A percentile compares a stretch with the other conserved stretches of the same genome.
Evolutionary conservation across 495 filamentous ascomycete genomes (phyloP).

Genomic region (Hypoxylon intermedium): DNA sequence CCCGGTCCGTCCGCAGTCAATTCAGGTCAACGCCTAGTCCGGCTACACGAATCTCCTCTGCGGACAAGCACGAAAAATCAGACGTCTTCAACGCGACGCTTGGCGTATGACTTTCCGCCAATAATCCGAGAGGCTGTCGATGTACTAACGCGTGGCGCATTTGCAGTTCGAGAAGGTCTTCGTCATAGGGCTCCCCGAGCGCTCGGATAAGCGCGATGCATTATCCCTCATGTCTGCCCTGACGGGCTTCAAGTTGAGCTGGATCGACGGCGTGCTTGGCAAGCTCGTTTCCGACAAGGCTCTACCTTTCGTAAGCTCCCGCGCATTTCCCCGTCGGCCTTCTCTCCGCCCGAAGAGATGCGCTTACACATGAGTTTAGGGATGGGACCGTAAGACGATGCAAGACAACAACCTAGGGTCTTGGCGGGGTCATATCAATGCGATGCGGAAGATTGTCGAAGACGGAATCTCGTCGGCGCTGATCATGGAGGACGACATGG

Average conservation of each 20-base stretch:
- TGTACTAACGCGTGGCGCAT: neutral
- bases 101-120: constrained; percentile 13
- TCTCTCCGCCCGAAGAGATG: neutral
- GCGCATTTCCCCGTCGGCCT: neutral
- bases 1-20: constrained; percentile 14
- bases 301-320: constrained; percentile 23
- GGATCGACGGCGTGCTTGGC: constrained; percentile 45
- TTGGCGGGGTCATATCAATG: constrained; percentile 36
- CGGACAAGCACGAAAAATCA: constrained; percentile 13
- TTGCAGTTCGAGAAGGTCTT: constrained; percentile 43
- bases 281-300: constrained; percentile 43
- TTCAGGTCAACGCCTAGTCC: constrained; percentile 9
- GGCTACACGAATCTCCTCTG: constrained; percentile 3
- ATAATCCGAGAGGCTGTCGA: neutral
- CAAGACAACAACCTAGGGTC: constrained; percentile 30
- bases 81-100: constrained; percentile 29
- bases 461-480: constrained; percentile 57
- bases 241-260: constrained; percentile 46
- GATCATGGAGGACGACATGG: constrained; percentile 64
- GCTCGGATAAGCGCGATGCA: constrained; percentile 49
- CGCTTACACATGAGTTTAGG: constrained; percentile 6
- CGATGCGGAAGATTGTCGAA: constrained; percentile 49
- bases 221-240: constrained; percentile 43
- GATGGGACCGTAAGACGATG: constrained; percentile 27
- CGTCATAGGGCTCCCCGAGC: constrained; percentile 41